Evolutionary conservation across 2,329 filamentous ascomycete species (phyloP).

Genomic region (Tolypocladium ovalisporum): DNA sequence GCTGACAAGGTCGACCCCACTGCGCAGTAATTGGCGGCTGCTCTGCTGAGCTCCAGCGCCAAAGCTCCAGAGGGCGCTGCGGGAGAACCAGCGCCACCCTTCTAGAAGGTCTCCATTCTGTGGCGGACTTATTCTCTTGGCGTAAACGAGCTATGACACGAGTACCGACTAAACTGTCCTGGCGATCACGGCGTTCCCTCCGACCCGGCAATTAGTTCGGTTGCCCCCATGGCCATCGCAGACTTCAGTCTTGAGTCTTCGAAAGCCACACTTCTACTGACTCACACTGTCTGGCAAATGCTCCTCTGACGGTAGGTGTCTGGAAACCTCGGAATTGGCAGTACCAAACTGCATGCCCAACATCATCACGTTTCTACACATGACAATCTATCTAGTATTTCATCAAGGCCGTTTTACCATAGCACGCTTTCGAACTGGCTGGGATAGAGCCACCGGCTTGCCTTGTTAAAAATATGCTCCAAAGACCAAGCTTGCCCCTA

Average conservation of each 20-base stretch:
- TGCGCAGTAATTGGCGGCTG: not conserved
- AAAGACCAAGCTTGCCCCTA: not conserved
- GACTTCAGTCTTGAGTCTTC: not conserved
- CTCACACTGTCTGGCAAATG: not conserved
- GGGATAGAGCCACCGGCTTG: not conserved
- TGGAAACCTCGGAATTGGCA: not conserved
- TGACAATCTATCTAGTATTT: too few relatives aligned
- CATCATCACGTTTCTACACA: not conserved
- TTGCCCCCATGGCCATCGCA: too few relatives aligned
- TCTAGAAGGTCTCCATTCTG: not conserved
- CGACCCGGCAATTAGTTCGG: not conserved
- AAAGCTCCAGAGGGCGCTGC: not conserved
- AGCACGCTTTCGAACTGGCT: not conserved
- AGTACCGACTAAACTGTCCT: not conserved
- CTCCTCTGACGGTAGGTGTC: not conserved
- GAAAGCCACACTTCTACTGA: not conserved
- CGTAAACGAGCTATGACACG: not conserved
- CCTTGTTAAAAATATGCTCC: not conserved
- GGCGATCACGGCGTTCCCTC: not conserved
- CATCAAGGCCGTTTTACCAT: too few relatives aligned
- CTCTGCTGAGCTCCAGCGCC: not conserved
- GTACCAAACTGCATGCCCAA: not conserved
- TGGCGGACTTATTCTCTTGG: not conserved
- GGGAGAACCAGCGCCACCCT: not conserved
- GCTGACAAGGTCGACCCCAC: not conserved